A percentile compares a stretch with the other conserved stretches of the same genome.
phyloP scores from a whole-genome alignment of 495 filamentous ascomycete genomes.

The Venustampulla echinocandica region DNA sequence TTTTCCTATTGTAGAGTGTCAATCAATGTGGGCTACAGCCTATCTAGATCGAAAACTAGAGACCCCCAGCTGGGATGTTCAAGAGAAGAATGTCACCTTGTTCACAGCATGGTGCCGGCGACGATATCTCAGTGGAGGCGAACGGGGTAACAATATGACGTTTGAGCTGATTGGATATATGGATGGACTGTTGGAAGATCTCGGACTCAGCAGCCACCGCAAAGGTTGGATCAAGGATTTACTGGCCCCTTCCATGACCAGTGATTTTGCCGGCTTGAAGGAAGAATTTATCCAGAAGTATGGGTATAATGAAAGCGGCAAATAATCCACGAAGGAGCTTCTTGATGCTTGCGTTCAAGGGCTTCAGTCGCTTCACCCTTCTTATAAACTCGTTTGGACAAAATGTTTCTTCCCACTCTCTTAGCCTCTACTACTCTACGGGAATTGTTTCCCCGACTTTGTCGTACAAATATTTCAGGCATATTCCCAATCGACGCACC shows the following conservation, averaged over 20 bases:
- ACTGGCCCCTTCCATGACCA: background rate
- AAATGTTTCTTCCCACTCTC: too few relatives aligned
- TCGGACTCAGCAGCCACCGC: background rate
- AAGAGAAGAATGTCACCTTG: conserved; percentile 28
- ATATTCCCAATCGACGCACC: too few relatives aligned
- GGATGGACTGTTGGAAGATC: background rate
- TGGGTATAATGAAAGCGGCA: conserved; percentile 31
- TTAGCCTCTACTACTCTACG: too few relatives aligned
- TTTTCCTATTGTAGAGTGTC: conserved; percentile 33
- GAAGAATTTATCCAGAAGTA: conserved; percentile 1
- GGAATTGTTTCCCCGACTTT: too few relatives aligned
- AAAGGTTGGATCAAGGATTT: conserved; percentile 1
- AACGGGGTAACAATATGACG: conserved; percentile 28
- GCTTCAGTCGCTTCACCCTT: too few relatives aligned
- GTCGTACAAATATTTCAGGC: too few relatives aligned
- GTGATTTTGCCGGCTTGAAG: conserved; percentile 2
- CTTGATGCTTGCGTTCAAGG: too few relatives aligned
- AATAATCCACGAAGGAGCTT: too few relatives aligned
- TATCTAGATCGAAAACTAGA: conserved; percentile 30
- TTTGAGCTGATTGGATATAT: conserved; percentile 23
- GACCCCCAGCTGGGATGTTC: conserved; percentile 23
- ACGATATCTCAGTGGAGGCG: conserved; percentile 31
- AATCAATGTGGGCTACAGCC: conserved; percentile 37
- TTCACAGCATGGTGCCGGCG: conserved; percentile 28
- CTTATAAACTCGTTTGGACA: too few relatives aligned